These are phyloP conservation scores for Phytomonas francai DNA, from an alignment of 208 protist species.

Conservation along the genomic window DNA sequence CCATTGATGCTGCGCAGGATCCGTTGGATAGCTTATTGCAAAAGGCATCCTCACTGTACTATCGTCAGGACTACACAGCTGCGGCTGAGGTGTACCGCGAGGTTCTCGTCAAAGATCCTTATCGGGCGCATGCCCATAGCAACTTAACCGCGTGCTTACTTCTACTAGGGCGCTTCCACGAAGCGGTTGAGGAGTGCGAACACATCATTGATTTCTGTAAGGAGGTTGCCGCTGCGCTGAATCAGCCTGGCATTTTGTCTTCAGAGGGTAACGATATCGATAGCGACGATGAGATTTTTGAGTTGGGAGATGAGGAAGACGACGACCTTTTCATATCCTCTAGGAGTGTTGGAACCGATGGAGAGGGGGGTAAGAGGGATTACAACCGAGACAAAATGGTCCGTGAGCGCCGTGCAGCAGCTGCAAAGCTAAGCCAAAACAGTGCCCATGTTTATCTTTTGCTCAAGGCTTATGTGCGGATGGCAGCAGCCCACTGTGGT, in stretches of 20 bases:
- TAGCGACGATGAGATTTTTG: conserved; percentile 36
- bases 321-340: neutral
- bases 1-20: conserved; percentile 12
- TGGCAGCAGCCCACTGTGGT: conserved; percentile 71
- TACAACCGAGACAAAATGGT: neutral
- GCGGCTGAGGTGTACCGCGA: conserved; percentile 45
- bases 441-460: conserved; percentile 87
- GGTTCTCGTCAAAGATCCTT: conserved; percentile 48
- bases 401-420: conserved; percentile 35
- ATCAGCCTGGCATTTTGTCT: conserved; percentile 47
- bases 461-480: conserved; percentile 88
- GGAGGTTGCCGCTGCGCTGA: conserved; percentile 78
- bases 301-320: conserved; percentile 5
- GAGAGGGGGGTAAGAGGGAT: neutral
- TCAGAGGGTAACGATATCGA: conserved; percentile 63
- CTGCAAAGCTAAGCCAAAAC: conserved; percentile 48
- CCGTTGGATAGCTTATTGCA: conserved; percentile 38
- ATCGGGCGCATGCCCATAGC: conserved; percentile 47
- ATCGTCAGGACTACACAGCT: conserved; percentile 48
- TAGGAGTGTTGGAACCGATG: neutral
- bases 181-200: conserved; percentile 59
- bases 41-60: conserved; percentile 59
- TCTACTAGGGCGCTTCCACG: conserved; percentile 56
- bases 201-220: conserved; percentile 61
- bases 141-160: conserved; percentile 73